Evolutionary conservation across 768 basidiomycete species (phyloP).

Genomic region (Russula sp.): DNA sequence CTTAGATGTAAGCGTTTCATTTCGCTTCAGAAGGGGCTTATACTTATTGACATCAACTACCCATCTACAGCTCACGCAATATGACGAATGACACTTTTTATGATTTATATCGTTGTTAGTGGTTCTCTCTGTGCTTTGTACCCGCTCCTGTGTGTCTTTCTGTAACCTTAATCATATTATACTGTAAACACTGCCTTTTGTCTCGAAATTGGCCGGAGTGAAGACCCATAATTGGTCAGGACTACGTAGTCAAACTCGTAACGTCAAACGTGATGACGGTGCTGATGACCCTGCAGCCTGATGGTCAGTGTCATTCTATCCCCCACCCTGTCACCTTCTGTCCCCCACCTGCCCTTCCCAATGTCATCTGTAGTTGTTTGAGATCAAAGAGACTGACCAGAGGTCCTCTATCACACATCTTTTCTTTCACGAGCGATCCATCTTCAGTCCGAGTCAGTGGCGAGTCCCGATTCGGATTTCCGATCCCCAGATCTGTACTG

Average conservation of each 20-base stretch:
- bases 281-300: too few relatives aligned
- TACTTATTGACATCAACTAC: background rate
- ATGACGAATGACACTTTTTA: slow-evolving; percentile 44
- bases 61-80: slow-evolving; percentile 53
- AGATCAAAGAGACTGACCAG: too few relatives aligned
- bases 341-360: too few relatives aligned
- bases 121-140: background rate
- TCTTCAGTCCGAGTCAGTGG: too few relatives aligned
- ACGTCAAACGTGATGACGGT: background rate
- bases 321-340: too few relatives aligned
- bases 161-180: background rate
- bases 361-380: too few relatives aligned
- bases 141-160: slow-evolving; percentile 6
- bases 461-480: too few relatives aligned
- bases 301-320: too few relatives aligned
- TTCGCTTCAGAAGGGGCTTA: slow-evolving; percentile 4
- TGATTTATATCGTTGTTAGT: background rate
- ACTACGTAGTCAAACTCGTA: background rate
- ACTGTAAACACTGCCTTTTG: background rate
- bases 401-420: too few relatives aligned
- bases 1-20: slow-evolving; percentile 62
- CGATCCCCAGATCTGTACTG: too few relatives aligned
- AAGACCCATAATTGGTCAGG: background rate
- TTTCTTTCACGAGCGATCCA: too few relatives aligned
- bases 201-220: slow-evolving; percentile 2